Evolutionary conservation across 2,329 filamentous ascomycete species (phyloP), one percentile per base, ranked within the genome.

Genomic region (Fusarium sp.): DNA sequence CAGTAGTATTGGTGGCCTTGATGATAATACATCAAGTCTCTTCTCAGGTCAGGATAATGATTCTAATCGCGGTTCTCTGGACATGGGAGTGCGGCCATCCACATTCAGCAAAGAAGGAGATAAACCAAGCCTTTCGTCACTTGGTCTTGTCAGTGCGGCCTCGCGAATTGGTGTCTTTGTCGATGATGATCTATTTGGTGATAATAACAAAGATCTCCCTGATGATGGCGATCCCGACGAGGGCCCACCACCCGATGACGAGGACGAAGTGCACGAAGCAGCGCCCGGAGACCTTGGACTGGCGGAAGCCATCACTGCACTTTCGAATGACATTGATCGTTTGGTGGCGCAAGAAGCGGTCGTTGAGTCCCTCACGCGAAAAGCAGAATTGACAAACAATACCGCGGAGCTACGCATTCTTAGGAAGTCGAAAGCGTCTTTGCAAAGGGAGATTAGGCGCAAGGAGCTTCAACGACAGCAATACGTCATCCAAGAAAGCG

Each of bases 401-500:
- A 94, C 91, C 16, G 93, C 95, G 3, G 96, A 99, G 79, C 79
- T 99, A 54, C 88, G 96, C 34, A 98, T 99, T 66, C 80, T 99
- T 52, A 90, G 91, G 57, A 99, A 99, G 79, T 98, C 94, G 1
- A 97, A 96, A 79, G 91, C 94, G 31, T 99, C 96, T 79, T 83
- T 99, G 60, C 92, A 97, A 75, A 88, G 96, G 70, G 96, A 99
- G 79, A 94, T 98, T 57, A 89, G 93, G 59, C 90, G 94, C 34
- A 99, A 98, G 78, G 95, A 98, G 79, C 87, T 99, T 76, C 96
- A 99, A 78, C 88, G 94, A 54, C 96, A 97, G 79, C 97, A 99
- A 78, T 99, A 99, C 74, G 93, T 97, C 46, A 90, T 98, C 10
- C 96, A 99, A 80, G 96, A 99, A 80, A 98, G 94, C 76, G 97